Conservation (phyloP, 306 rosid genomes). For the Chamaecrista fasciculata region DNA sequence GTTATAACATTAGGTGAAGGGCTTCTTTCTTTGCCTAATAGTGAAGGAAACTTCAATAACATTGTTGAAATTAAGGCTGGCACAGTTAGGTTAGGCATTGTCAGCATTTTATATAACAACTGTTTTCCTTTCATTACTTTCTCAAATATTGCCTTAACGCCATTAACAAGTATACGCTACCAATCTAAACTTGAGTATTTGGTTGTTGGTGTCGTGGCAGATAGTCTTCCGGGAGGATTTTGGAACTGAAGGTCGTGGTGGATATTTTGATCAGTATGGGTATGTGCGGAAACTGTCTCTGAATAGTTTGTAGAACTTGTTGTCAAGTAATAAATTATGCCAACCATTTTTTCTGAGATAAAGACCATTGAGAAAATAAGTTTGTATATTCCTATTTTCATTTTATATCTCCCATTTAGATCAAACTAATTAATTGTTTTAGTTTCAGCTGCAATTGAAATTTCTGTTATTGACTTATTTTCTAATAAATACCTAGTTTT, state of each 20-base stretch:
- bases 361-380: conserved; percentile 17
- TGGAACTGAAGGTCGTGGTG: conserved; percentile 99
- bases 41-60: neutral
- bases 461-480: conserved; percentile 7
- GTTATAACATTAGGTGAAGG: conserved; percentile 11
- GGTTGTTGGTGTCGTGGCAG: conserved; percentile 45
- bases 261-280: conserved; percentile 98
- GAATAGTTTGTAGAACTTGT: neutral
- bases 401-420: conserved; percentile 11
- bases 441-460: neutral
- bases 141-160: conserved; percentile 2
- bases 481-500: conserved; percentile 8
- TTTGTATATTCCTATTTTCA: conserved; percentile 1
- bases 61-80: conserved; percentile 16
- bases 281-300: conserved; percentile 32
- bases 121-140: neutral
- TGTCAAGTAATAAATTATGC: conserved; percentile 14
- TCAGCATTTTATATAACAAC: conserved; percentile 11
- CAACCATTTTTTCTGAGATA: conserved; percentile 14
- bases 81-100: neutral
- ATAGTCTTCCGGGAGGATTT: conserved; percentile 97
- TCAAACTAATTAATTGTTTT: neutral
- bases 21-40: neutral
- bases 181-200: conserved; percentile 18
- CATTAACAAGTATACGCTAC: conserved; percentile 22